These are phyloP conservation scores for Fibroporia radiculosa DNA, from an alignment of 768 basidiomycete genomes.

Conservation along the genomic window DNA sequence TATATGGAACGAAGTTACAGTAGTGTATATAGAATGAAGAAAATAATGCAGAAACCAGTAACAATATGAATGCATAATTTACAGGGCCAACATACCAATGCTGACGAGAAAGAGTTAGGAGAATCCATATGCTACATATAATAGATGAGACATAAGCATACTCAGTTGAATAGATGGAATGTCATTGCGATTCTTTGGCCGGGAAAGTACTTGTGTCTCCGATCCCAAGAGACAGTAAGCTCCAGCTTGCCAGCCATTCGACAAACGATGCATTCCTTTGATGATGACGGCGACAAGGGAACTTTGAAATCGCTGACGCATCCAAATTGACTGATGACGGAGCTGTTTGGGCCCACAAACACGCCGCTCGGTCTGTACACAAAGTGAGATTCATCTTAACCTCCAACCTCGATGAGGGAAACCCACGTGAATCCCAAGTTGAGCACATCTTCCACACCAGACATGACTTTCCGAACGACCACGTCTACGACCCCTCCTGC, in stretches of 20 bases:
- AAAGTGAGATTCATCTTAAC: background rate
- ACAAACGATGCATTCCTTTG: constrained; percentile 17
- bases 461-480: constrained; percentile 16
- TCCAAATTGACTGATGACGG: constrained; percentile 8
- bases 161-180: constrained; percentile 40
- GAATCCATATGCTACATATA: background rate
- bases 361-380: constrained; percentile 4
- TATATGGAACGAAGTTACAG: constrained; percentile 2
- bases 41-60: background rate
- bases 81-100: too few species aligned
- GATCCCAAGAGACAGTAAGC: constrained; percentile 43
- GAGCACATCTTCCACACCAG: constrained; percentile 19
- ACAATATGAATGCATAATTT: background rate
- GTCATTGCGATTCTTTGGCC: constrained; percentile 48
- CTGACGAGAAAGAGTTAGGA: background rate
- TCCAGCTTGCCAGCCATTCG: constrained; percentile 50
- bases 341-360: constrained; percentile 6
- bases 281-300: background rate
- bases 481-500: constrained; percentile 21
- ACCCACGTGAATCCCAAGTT: constrained; percentile 28
- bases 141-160: background rate
- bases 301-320: constrained; percentile 7
- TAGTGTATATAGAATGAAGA: background rate
- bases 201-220: constrained; percentile 43
- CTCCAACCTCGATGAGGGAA: background rate